phyloP scores from a whole-genome alignment of 1,139 yeast species.

The Magnusiomyces fungicola region DNA sequence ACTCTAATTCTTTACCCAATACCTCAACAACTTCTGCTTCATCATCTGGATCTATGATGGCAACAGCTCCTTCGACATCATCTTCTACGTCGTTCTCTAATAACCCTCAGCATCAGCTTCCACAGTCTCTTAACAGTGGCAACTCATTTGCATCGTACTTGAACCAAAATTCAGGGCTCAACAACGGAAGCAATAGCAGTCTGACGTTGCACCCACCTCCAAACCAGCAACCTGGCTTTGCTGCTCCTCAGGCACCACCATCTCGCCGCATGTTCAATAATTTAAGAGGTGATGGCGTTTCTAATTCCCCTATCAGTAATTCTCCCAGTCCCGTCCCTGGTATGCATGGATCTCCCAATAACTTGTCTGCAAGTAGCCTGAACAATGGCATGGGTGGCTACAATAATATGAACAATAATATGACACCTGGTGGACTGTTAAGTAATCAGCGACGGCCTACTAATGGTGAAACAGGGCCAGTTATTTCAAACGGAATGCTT shows the following conservation, averaged over 20 bases:
- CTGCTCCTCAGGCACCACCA: neutral
- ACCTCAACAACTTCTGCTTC: neutral
- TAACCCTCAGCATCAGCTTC: neutral
- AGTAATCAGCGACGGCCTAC: neutral
- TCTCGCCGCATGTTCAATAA: neutral
- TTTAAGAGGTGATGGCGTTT: too few species aligned
- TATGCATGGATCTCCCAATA: neutral
- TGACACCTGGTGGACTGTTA: neutral
- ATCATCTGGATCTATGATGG: neutral
- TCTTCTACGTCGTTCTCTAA: neutral
- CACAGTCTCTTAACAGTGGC: neutral
- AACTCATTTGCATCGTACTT: neutral
- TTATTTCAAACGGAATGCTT: conserved; percentile 5
- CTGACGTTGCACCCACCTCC: neutral
- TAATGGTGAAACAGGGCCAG: neutral
- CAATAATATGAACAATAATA: neutral
- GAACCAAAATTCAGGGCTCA: neutral
- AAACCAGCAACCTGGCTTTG: neutral
- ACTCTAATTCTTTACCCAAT: neutral
- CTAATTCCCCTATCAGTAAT: neutral
- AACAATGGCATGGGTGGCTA: too few species aligned
- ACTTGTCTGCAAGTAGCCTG: too few species aligned
- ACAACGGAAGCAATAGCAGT: neutral
- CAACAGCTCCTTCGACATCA: conserved; percentile 2
- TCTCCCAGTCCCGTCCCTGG: neutral